These are phyloP conservation scores for Mayamaea pseudoterrestris DNA, from an alignment of 108 stramenopile species.

Conservation along the genomic window DNA sequence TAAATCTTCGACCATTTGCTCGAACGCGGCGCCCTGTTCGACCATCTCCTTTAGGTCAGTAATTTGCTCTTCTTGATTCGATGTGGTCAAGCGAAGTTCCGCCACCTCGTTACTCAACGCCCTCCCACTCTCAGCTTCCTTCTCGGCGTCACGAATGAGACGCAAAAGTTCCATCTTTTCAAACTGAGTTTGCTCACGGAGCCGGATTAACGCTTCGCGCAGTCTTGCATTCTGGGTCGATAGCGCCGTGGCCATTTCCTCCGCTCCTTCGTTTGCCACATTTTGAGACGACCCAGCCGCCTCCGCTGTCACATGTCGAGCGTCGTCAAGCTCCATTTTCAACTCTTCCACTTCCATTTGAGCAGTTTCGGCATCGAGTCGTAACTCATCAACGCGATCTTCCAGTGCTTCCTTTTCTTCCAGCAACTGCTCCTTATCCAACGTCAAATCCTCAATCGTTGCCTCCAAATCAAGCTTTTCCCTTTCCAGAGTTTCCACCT, in stretches of 20 bases:
- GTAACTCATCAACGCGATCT: constrained; percentile 60
- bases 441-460: constrained; percentile 62
- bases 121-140: constrained; percentile 28
- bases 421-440: constrained; percentile 68
- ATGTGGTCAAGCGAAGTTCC: constrained; percentile 16
- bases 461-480: constrained; percentile 58
- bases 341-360: constrained; percentile 73
- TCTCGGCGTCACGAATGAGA: constrained; percentile 38
- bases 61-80: constrained; percentile 40
- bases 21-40: constrained; percentile 65
- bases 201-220: constrained; percentile 66
- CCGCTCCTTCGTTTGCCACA: constrained; percentile 18
- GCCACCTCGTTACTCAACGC: constrained; percentile 27
- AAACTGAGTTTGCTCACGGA: constrained; percentile 60
- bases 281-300: constrained; percentile 1
- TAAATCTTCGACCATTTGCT: constrained; percentile 71
- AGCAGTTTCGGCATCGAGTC: constrained; percentile 64
- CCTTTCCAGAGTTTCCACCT: constrained; percentile 46
- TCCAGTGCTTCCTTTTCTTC: constrained; percentile 70
- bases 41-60: constrained; percentile 74
- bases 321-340: constrained; percentile 49
- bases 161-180: constrained; percentile 63
- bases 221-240: constrained; percentile 65
- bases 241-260: constrained; percentile 52
- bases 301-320: constrained; percentile 6